Base-by-base conservation (phyloP, 768 basidiomycete species). In the Hericium erinaceus region DNA sequence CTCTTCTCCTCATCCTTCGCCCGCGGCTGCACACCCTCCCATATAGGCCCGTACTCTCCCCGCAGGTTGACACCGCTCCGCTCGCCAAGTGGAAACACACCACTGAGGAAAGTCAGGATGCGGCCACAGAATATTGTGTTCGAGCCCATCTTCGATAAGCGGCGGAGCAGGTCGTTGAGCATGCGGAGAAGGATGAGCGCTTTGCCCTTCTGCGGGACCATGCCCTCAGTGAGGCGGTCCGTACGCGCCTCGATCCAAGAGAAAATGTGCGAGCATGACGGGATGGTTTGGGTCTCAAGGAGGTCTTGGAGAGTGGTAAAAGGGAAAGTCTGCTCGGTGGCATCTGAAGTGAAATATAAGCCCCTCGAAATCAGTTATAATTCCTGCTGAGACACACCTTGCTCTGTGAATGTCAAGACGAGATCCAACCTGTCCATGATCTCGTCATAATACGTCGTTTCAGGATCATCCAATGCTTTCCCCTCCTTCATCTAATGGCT, bases 41-140 rank as follows among this genome's bases (percentile, higher is more conserved):
- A 90, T 22, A 76, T 73, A 10, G 89, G 83, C 0, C 91, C 84
- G 68, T 87, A 92, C 71, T 95, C 89, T 57, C 93, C 93, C 37
- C 93, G 76, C 61, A 95, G 71, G 69, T 97, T 97, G 38, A 95
- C 93, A 37, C 93, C 92, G 68, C 91, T 93, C 52, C 92, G 75
- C 69, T 95, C 93, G 2, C 89, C 89, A 9, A 97, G 70, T 6
- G 91, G 89, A 67, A 93, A 95, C 2, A 92, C 89, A 2, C 81
- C 82, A 58, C 87, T 89, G 52, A 95, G 73, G 69, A 95, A 94
- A 1, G 87, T 87, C 67, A 93, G 75, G 66, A 97, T 95, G 1
- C 92, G 81, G 4, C 93, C 94, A 64, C 89, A 91, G 70, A 97
- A 92, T 63, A 87, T 81, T 20, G 91, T 92, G 54, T 87, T 90